These are phyloP conservation scores for Amylostereum chailletii DNA, from an alignment of 1,284 basidiomycete genomes.

Conservation along the genomic window DNA sequence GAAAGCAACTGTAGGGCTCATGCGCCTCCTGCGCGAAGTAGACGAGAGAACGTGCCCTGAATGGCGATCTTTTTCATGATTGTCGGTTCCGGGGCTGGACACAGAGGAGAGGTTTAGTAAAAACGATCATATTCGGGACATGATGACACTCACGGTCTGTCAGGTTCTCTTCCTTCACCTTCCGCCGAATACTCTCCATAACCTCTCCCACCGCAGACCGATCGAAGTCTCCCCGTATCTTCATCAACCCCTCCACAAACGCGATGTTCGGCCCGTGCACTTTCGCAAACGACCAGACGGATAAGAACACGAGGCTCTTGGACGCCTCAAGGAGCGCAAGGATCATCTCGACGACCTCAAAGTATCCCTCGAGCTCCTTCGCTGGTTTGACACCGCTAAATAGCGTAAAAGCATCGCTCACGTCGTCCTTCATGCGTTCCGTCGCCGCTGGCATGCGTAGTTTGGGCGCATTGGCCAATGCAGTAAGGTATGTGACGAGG, in stretches of 20 bases:
- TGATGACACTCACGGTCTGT: constrained; percentile 63
- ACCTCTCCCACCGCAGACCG: constrained; percentile 81
- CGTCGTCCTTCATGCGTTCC: constrained; percentile 77
- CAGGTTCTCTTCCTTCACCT: constrained; percentile 82
- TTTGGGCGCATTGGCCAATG: constrained; percentile 80
- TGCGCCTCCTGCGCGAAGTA: constrained; percentile 29
- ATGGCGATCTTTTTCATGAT: constrained; percentile 82
- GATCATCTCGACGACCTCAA: constrained; percentile 85
- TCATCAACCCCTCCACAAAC: constrained; percentile 89
- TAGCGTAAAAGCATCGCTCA: constrained; percentile 71
- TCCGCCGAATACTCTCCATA: constrained; percentile 91
- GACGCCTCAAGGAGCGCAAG: constrained; percentile 83
- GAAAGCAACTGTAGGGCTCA: neutral
- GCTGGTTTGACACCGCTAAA: constrained; percentile 76
- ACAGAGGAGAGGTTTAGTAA: neutral
- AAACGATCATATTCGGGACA: no score
- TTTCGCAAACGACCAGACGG: constrained; percentile 95
- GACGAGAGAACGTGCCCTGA: constrained; percentile 65
- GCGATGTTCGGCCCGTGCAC: constrained; percentile 88
- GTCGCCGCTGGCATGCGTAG: constrained; percentile 82
- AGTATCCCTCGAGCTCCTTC: constrained; percentile 75
- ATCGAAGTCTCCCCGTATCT: constrained; percentile 86
- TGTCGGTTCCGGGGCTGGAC: constrained; percentile 62
- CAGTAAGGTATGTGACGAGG: constrained; percentile 86
- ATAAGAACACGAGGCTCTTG: constrained; percentile 89